Base-by-base conservation (phyloP, 768 basidiomycete species). In the Crepidotus variabilis region DNA sequence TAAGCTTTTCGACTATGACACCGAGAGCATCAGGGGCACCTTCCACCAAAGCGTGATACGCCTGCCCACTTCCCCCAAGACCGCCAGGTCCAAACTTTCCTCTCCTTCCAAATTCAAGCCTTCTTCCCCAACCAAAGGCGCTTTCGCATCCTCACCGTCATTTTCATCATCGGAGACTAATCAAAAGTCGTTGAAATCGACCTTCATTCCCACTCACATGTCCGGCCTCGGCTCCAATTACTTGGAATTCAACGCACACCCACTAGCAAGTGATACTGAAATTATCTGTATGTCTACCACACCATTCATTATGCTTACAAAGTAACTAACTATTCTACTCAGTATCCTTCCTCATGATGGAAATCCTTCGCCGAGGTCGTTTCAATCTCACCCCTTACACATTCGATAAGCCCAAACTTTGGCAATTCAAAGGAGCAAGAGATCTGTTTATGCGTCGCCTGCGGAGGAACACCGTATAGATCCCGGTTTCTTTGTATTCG, bases 341-440 rank as follows among this genome's bases (percentile, higher is more conserved):
- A 84, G 84, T 85, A 7, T 83, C 82, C 13, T 85, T 85, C 66
- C 71, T 86, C 34, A 78, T 86, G 69, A 80, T 86, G 76, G 84
- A 86, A 65, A 80, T 85, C 32, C 65, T 86, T 14, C 82, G 84
- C 24, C 78, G 83, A 48, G 79, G 82, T 43, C 79, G 82, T 33
- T 86, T 86, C 63, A 69, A 63, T 55, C 75, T 81, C 10, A 76
- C 77, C 22, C 72, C 77, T 4, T 83, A 78, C 56, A 66, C 71
- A 4, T 78, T 80, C 39, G 76, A 77, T 52, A 78, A 76, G 46
- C 75, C 78, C 18, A 82, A 74, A 55, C 61, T 75, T 56, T 83
- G 80, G 81, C 75, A 72, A 52, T 66, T 78, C 33, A 71, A 71
- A 57, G 76, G 77, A 62, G 72, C 76, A 1, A 67, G 70, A 18